Conservation (phyloP, 805 yeast species). For the Schwanniomyces pseudopolymorphus region DNA sequence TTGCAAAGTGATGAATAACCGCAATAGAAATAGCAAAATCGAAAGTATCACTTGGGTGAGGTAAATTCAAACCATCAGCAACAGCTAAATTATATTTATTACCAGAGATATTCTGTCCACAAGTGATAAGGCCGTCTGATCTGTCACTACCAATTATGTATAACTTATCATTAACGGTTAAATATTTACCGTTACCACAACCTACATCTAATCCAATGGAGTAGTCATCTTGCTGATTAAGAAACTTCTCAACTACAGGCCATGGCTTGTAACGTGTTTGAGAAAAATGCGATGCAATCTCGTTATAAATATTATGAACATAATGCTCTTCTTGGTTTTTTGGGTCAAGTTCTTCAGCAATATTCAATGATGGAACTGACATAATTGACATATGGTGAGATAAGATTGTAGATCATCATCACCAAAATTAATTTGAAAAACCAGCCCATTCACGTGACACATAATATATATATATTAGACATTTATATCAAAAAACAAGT, state of each 20-base stretch:
- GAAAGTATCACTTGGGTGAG: conserved; percentile 36
- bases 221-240: conserved; percentile 49
- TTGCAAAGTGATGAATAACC: conserved; percentile 94
- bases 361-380: conserved; percentile 30
- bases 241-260: conserved; percentile 86
- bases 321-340: conserved; percentile 64
- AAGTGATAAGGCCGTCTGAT: conserved; percentile 64
- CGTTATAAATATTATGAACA: conserved; percentile 92
- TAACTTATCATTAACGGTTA: conserved; percentile 66
- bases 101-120: conserved; percentile 51
- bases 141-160: conserved; percentile 74
- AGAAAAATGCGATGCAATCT: conserved; percentile 90
- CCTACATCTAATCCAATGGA: conserved; percentile 90
- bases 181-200: conserved; percentile 95
- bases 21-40: conserved; percentile 96
- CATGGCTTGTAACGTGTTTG: conserved; percentile 95
- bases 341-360: conserved; percentile 37
- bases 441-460: background rate
- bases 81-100: conserved; percentile 57
- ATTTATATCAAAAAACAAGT: too few species aligned
- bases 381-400: conserved; percentile 9
- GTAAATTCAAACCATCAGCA: conserved; percentile 72
- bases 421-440: background rate
- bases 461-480: too few species aligned
- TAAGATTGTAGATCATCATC: background rate